Evolutionary conservation across 306 rosid species (phyloP), one percentile per base, ranked within the genome.

Genomic region (Fragaria ananassa): DNA sequence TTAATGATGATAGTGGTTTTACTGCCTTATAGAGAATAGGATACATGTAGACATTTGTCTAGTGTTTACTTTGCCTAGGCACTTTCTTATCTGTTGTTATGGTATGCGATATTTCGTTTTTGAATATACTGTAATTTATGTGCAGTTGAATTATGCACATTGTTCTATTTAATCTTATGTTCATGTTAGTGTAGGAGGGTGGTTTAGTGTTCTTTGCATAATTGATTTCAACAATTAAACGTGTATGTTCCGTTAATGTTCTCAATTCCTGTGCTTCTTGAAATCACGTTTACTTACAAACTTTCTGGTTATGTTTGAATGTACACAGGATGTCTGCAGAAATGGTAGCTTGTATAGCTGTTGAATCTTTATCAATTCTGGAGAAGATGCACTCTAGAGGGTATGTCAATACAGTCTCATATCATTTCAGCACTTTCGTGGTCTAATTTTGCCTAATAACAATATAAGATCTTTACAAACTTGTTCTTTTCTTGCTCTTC

Each of bases 311-410:
- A 29, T 58, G 34, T 29, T 74, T 75, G 72, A 70, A 67, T 68
- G 45, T 61, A 44, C 53, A 23, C 85, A 94, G 98, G 85, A 91
- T 94, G 98, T 87, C 98, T 50, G 83, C 91, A 6, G 97, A 94
- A 85, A 94, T 91, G 97, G 97, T 94, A 25, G 91, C 97, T 45
- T 91, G 98, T 83, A 90, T 94, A 85, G 98, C 98, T 10, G 98
- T 87, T 11, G 98, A 94, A 85, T 94, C 98, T 58, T 78, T 94
- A 72, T 94, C 98, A 53, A 94, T 94, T 72, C 89, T 94, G 25
- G 98, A 94, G 86, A 94, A 91, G 89, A 88, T 94, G 91, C 98
- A 94, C 47, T 82, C 86, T 0, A 88, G 80, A 81, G 98, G 98
- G 98, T 94, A 86, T 74, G 87, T 65, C 25, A 65, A 82, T 63